Conservation (phyloP, 176 grass and related monocot species). For the Bolboschoenus planiculmis region DNA sequence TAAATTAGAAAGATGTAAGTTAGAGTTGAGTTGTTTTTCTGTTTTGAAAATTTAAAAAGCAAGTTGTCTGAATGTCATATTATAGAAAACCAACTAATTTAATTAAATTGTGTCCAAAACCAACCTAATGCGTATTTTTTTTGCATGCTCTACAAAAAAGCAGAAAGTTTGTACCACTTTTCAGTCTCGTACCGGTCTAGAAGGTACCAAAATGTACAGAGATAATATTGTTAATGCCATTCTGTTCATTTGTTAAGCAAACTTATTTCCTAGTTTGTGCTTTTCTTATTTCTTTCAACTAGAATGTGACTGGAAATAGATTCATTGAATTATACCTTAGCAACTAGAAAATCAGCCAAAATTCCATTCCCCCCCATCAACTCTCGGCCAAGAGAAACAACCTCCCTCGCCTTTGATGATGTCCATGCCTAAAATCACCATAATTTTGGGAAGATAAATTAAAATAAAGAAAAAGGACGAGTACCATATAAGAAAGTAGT, state of each 20-base stretch:
- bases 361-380: conserved; percentile 91
- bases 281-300: not conserved
- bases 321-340: conserved; percentile 50
- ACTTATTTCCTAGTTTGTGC: not conserved
- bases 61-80: not conserved
- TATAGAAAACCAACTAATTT: not conserved
- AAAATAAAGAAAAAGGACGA: not conserved
- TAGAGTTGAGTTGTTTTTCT: not conserved
- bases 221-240: not conserved
- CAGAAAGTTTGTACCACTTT: not conserved
- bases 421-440: conserved; percentile 63
- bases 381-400: conserved; percentile 77
- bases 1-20: conserved; percentile 10
- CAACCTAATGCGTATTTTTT: not conserved
- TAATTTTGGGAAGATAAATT: not conserved
- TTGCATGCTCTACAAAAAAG: not conserved
- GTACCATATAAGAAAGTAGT: not conserved
- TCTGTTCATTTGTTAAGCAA: not conserved
- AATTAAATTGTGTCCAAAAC: not conserved
- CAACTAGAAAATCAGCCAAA: conserved; percentile 91
- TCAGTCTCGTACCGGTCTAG: not conserved
- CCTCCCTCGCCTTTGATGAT: conserved; percentile 63
- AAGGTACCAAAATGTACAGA: conserved; percentile 2
- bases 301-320: not conserved
- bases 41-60: not conserved